Evolutionary conservation across 257 asterid species (phyloP).

Genomic region (Solanum clarkiae): DNA sequence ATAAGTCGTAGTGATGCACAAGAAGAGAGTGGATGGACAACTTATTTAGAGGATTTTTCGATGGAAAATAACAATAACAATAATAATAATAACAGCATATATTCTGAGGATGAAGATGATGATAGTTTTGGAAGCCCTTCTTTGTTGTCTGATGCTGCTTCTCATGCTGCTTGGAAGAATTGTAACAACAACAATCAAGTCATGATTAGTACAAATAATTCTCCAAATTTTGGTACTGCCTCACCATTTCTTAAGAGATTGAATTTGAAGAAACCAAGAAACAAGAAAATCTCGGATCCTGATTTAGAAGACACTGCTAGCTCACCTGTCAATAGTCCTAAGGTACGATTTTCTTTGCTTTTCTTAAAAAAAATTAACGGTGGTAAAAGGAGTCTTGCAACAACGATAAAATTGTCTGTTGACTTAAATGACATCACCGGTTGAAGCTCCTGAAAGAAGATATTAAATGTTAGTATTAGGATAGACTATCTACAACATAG

Average conservation of each 20-base stretch:
- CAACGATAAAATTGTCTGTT: background rate
- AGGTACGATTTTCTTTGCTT: conserved; percentile 17
- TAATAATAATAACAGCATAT: background rate
- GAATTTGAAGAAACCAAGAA: conserved; percentile 28
- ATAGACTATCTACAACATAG: background rate
- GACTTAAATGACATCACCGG: background rate
- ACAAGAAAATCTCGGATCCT: conserved; percentile 12
- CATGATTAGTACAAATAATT: background rate
- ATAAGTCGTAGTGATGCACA: background rate
- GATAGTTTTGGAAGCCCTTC: conserved; percentile 16
- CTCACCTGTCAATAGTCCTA: conserved; percentile 71
- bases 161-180: conserved; percentile 48
- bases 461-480: background rate
- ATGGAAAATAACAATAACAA: background rate
- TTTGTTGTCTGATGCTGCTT: conserved; percentile 34
- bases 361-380: background rate
- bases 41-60: conserved; percentile 21
- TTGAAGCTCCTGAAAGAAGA: background rate
- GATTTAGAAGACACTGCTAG: conserved; percentile 75
- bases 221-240: background rate
- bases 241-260: conserved; percentile 20
- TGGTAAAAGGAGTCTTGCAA: background rate
- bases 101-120: background rate
- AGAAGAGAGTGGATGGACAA: conserved; percentile 38
- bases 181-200: background rate